Conservation (phyloP, 2,329 filamentous ascomycete genomes). For the Colletotrichum incanum region DNA sequence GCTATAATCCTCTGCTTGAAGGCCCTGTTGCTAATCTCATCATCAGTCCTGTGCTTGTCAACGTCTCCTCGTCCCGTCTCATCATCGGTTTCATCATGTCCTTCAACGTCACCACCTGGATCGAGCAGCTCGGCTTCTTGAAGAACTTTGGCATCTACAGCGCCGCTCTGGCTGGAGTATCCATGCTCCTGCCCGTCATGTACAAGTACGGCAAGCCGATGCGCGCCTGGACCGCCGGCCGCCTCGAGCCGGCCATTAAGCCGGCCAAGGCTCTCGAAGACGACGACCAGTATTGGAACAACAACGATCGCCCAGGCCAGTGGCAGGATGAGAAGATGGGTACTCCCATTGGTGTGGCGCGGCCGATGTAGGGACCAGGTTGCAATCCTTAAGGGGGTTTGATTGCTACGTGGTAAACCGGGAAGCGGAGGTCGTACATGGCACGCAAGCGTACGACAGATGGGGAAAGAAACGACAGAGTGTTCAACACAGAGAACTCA, state of each 20-base stretch:
- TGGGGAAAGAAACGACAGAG: constrained; percentile 4
- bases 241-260: constrained; percentile 29
- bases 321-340: constrained; percentile 43
- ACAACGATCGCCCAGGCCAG: constrained; percentile 31
- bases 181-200: constrained; percentile 51
- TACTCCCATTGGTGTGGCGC: constrained; percentile 25
- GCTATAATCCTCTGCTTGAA: too few species aligned
- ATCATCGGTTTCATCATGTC: constrained; percentile 51
- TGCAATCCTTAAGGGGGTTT: not conserved
- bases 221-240: constrained; percentile 43
- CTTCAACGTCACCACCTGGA: constrained; percentile 50
- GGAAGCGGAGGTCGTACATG: not conserved
- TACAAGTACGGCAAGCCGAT: constrained; percentile 47
- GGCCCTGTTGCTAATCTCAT: constrained; percentile 13
- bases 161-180: constrained; percentile 51
- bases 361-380: constrained; percentile 19
- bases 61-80: constrained; percentile 52
- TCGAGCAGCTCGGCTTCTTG: constrained; percentile 49
- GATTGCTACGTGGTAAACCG: too few species aligned
- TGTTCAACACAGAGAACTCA: not conserved
- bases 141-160: constrained; percentile 52
- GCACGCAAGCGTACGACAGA: too few species aligned
- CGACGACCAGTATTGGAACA: constrained; percentile 44
- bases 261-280: constrained; percentile 40
- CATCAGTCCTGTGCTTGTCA: constrained; percentile 52